These are phyloP conservation scores for Megacollybia marginata DNA, from an alignment of 768 basidiomycete species.

Conservation along the genomic window DNA sequence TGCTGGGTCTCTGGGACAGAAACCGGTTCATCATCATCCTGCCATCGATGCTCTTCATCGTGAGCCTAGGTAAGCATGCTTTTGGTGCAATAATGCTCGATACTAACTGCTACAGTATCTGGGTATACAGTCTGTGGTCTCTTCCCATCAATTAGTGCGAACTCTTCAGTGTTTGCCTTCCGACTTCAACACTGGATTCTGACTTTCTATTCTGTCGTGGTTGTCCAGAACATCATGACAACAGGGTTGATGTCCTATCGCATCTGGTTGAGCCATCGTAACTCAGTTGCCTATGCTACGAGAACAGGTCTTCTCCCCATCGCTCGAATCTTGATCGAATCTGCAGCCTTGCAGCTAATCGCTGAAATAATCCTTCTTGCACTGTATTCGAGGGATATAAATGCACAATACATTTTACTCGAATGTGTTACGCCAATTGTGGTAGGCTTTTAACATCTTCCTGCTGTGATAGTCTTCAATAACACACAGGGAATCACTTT, in stretches of 20 bases:
- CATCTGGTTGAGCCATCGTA: too few species aligned
- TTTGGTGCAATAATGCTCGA: background rate
- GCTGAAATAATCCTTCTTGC: too few species aligned
- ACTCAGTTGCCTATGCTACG: constrained; percentile 4
- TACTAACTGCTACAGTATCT: constrained; percentile 6
- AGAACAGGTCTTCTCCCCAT: constrained; percentile 5
- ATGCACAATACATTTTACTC: constrained; percentile 11
- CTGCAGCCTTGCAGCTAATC: too few species aligned
- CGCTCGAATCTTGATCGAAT: constrained; percentile 11
- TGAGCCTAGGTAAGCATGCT: constrained; percentile 6
- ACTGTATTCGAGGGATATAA: too few species aligned
- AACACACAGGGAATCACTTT: too few species aligned
- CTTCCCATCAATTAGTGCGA: constrained; percentile 6
- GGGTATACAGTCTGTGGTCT: constrained; percentile 11
- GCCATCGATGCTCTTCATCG: constrained; percentile 9
- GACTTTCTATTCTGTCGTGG: constrained; percentile 11
- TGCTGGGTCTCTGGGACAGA: constrained; percentile 14
- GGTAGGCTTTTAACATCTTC: background rate
- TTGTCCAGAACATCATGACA: too few species aligned
- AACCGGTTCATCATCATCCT: too few species aligned
- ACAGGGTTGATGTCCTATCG: too few species aligned
- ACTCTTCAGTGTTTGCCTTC: constrained; percentile 7
- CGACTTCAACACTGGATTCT: constrained; percentile 12
- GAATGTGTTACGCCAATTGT: constrained; percentile 11
- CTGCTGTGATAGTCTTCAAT: background rate